Conservation (phyloP, 805 yeast species). For the Peterozyma toletana region DNA sequence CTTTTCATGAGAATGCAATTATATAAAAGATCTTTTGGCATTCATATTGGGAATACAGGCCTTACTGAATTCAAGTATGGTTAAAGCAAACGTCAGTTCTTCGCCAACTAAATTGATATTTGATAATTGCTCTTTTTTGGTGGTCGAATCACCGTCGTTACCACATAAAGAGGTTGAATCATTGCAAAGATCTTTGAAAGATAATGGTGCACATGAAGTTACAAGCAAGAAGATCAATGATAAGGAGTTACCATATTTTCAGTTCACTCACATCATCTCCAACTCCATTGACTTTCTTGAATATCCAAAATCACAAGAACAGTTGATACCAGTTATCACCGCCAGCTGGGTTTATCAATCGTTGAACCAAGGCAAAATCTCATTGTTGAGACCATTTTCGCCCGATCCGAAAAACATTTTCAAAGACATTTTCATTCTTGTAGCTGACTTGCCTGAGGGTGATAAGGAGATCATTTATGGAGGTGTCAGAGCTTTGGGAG, state of each 20-base stretch:
- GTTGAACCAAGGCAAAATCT: constrained; percentile 27
- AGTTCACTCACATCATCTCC: constrained; percentile 44
- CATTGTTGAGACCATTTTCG: constrained; percentile 52
- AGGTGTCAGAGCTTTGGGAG: constrained; percentile 72
- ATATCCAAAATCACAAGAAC: constrained; percentile 34
- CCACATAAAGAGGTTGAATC: not conserved
- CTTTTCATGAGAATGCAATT: too few relatives aligned
- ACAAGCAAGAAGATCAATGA: not conserved
- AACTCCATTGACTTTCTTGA: constrained; percentile 44
- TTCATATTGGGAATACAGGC: too few relatives aligned
- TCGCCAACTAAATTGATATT: not conserved
- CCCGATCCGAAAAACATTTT: constrained; percentile 68
- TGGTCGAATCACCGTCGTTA: not conserved
- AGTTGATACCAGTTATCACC: constrained; percentile 61
- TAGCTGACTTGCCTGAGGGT: constrained; percentile 47
- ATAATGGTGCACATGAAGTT: not conserved
- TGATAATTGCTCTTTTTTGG: not conserved
- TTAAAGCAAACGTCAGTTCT: too few relatives aligned
- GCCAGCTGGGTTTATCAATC: constrained; percentile 55
- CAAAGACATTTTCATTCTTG: constrained; percentile 53
- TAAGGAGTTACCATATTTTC: not conserved
- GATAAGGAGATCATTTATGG: constrained; percentile 64
- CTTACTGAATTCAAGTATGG: too few relatives aligned
- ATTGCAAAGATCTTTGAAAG: not conserved
- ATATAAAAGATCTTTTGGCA: too few relatives aligned